phyloP scores from a whole-genome alignment of 768 basidiomycete genomes.

The Nevesoporus exiguus region DNA sequence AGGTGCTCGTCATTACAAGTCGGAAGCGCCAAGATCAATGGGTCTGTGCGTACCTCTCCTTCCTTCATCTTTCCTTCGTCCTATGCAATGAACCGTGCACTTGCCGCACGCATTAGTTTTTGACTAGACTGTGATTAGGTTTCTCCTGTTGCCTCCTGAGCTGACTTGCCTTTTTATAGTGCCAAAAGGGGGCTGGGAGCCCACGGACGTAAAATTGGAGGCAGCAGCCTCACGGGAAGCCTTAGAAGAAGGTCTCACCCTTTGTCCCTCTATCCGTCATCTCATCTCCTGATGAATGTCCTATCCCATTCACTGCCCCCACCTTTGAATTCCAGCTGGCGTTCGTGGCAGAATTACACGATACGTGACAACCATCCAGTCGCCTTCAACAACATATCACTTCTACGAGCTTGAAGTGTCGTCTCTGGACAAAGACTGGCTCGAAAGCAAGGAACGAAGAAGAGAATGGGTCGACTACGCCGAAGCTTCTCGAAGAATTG shows the following conservation, averaged over 20 bases:
- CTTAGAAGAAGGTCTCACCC: conserved; percentile 93
- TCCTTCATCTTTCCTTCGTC: conserved; percentile 1
- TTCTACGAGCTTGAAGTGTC: conserved; percentile 87
- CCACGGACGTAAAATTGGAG: conserved; percentile 75
- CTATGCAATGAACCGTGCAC: not conserved
- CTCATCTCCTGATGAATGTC: conserved; percentile 64
- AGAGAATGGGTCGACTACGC: conserved; percentile 89
- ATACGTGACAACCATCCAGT: conserved; percentile 78
- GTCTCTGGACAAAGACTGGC: conserved; percentile 73
- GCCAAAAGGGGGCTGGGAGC: conserved; percentile 92
- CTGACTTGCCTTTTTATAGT: conserved; percentile 43
- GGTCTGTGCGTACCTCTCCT: conserved; percentile 71
- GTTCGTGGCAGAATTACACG: conserved; percentile 84
- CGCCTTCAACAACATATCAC: conserved; percentile 79
- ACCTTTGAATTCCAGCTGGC: conserved; percentile 56
- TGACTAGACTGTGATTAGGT: not conserved
- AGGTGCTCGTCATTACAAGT: conserved; percentile 81
- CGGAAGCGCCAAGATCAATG: conserved; percentile 76
- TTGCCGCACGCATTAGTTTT: conserved; percentile 1
- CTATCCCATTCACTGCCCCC: conserved; percentile 37
- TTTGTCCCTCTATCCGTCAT: conserved; percentile 73
- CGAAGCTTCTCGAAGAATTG: conserved; percentile 68
- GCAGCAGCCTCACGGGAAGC: conserved; percentile 89
- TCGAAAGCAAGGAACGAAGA: conserved; percentile 73
- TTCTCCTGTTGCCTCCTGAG: not conserved